A percentile compares a stretch with the other conserved stretches of the same genome.
Conservation (phyloP, 768 basidiomycete genomes). For the Ramaria rubella region DNA sequence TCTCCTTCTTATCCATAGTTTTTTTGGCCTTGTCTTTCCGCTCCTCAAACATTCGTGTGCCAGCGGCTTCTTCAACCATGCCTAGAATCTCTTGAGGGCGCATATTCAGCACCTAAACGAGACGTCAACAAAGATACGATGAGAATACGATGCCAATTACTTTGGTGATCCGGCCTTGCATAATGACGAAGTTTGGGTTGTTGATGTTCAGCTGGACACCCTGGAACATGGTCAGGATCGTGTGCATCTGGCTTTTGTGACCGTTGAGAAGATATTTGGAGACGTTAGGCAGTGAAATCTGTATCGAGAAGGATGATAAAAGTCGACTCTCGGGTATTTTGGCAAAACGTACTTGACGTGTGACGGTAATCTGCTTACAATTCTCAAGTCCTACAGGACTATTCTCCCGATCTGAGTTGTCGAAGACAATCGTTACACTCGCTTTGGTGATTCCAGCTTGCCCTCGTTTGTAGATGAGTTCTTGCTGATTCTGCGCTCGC, state of each 20-base stretch:
- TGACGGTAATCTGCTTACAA: conserved; percentile 88
- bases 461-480: conserved; percentile 98
- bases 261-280: conserved; percentile 96
- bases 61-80: conserved; percentile 98
- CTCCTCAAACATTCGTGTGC: conserved; percentile 99
- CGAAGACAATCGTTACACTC: conserved; percentile 96
- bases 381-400: conserved; percentile 80
- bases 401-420: conserved; percentile 84
- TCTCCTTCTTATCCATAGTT: conserved; percentile 97
- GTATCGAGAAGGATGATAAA: background rate
- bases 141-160: conserved; percentile 31
- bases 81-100: conserved; percentile 94
- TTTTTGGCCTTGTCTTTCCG: conserved; percentile 94
- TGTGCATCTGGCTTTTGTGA: conserved; percentile 82
- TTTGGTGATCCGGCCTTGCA: conserved; percentile 99
- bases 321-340: background rate
- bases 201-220: conserved; percentile 98
- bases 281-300: conserved; percentile 91
- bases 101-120: conserved; percentile 83
- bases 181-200: conserved; percentile 98
- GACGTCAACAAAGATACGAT: background rate
- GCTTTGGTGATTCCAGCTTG: conserved; percentile 97
- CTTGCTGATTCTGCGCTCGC: conserved; percentile 92
- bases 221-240: conserved; percentile 88
- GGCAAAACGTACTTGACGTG: conserved; percentile 64